Evolutionary conservation across 164 flowering plant genomes (phyloP), one percentile per base, ranked within the genome.

Genomic region (Stephania japonica): DNA sequence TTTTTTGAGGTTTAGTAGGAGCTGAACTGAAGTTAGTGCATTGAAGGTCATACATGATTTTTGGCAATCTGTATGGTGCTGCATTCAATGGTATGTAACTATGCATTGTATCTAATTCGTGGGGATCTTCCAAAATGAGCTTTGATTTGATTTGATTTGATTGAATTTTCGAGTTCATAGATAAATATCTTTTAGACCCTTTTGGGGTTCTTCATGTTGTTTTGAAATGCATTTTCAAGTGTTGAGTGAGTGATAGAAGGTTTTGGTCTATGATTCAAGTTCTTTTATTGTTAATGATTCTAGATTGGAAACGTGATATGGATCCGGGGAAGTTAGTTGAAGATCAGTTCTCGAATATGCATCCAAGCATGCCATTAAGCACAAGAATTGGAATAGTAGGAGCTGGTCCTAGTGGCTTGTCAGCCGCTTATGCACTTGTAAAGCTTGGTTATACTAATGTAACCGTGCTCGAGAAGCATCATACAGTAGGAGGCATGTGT

Each of bases 371-470:
- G 61, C 88, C 90, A 5, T 76, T 85, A 70, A 72, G 74, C 65
- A 84, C 91, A 38, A 86, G 88, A 72, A 88, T 91, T 42, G 92
- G 88, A 18, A 88, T 89, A 66, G 64, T 91, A 18, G 94, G 94
- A 67, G 97, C 78, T 47, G 97, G 97, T 49, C 97, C 97, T 65
- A 89, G 97, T 77, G 97, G 97, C 67, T 59, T 89, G 72, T 91
- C 97, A 42, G 86, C 97, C 19, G 90, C 97, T 25, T 88, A 91
- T 83, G 97, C 92, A 72, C 79, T 89, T n/a, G 65, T 79, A 50
- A 88, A 78, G 79, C 89, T 91, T 43, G 92, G 94, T 69, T 91
- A 89, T 75, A 73, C 42, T 9, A 81, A 86, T 72, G 81, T 91
- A 6, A 86, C 91, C 9, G 81, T 91, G 23, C 75, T 88, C 16